Base-by-base conservation (phyloP, 441 rosid genomes). In the Euphorbia celastroides region DNA sequence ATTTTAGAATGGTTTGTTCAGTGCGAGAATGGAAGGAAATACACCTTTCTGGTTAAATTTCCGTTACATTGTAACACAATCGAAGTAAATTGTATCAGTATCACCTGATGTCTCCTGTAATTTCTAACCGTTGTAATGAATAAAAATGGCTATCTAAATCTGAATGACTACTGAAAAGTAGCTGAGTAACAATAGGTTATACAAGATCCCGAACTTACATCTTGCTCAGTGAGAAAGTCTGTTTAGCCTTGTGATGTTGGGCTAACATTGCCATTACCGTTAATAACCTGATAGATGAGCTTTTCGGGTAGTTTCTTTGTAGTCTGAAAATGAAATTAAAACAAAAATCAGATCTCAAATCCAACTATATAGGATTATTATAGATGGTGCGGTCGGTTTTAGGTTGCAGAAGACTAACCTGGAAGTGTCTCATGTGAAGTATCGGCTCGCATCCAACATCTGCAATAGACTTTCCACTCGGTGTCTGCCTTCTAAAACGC, bases 371-470 rank as follows among this genome's bases (percentile, higher is more conserved):
- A 38, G 12, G 7, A 38, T 38, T 1, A 3, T 38, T 1, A 3
- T 38, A 3, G 13, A 9, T 38, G 44, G 44, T 9, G 17, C 17
- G 17, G 48, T 42, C 14, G 5, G 17, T 42, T 42, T 42, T 42
- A 42, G 48, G 48, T 13, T 7, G 48, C 14, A 42, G 48, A 42
- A 34, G 38, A 34, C 38, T 34, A 34, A 34, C 97, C 90, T 91
- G 99, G 83, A 93, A 93, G 79, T 91, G 88, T 70, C 99, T 84
- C 99, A 93, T 93, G 83, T 93, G 96, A 73, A 93, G 79, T 71
- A 93, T 89, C 2, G 99, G 97, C 78, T 93, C 86, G 62, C 99
- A 91, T 38, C 99, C 99, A 12, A 91, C 90, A 70, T 91, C 97
- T 11, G 97, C 96, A 22, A 93, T 82, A 14, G 86, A 83, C 78